A percentile compares a stretch with the other conserved stretches of the same genome.
phyloP scores from a whole-genome alignment of 176 grass and related monocot species.

The Saccharum spontaneum region DNA sequence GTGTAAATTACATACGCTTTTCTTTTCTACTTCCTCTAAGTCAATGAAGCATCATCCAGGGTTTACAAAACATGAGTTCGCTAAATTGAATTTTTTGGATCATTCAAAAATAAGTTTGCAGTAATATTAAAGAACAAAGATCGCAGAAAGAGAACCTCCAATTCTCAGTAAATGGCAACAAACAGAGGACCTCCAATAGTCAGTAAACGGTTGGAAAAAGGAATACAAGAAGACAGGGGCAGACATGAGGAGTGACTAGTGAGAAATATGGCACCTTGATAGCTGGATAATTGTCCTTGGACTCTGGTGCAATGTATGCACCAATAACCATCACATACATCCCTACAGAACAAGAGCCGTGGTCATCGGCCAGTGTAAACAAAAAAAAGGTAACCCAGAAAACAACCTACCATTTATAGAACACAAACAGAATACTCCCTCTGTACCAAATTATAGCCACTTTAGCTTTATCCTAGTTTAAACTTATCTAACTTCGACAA shows the following conservation, averaged over 20 bases:
- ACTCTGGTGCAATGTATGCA: conserved; percentile 32
- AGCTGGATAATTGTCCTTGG: conserved; percentile 10
- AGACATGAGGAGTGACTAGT: neutral
- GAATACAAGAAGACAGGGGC: conserved; percentile 8
- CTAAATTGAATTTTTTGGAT: neutral
- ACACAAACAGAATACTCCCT: neutral
- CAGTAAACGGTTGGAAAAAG: neutral
- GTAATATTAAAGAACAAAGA: neutral
- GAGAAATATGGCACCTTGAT: conserved; percentile 54
- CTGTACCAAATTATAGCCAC: neutral
- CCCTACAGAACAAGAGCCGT: conserved; percentile 43
- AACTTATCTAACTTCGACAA: neutral
- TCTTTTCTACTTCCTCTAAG: neutral
- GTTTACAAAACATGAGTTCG: neutral
- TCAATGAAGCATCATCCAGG: neutral
- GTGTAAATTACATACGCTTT: neutral
- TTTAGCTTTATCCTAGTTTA: neutral
- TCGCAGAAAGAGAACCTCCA: neutral
- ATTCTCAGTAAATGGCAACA: neutral
- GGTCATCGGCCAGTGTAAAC: neutral
- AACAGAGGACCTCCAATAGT: neutral
- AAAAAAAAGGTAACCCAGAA: neutral
- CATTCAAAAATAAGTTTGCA: conserved; percentile 11
- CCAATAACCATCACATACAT: conserved; percentile 89
- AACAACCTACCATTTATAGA: neutral